Evolutionary conservation across 2,329 filamentous ascomycete species (phyloP).

Genomic region (Alternaria burnsii): DNA sequence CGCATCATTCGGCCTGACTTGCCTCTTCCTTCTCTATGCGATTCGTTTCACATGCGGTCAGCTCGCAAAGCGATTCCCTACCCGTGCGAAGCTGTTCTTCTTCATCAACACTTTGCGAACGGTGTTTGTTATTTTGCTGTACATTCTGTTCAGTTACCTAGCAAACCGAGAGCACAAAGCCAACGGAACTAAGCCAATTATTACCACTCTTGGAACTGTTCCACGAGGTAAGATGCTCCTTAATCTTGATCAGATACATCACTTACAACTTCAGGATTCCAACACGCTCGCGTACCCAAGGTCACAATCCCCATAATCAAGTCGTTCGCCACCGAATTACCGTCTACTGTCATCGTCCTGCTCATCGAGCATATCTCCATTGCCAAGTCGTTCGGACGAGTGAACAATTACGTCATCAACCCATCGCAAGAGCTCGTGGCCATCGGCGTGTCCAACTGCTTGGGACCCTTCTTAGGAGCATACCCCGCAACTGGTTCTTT

Average conservation of each 20-base stretch:
- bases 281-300: constrained; percentile 76
- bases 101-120: constrained; percentile 91
- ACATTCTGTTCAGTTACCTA: constrained; percentile 88
- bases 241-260: not conserved
- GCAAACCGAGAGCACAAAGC: constrained; percentile 68
- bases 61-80: constrained; percentile 73
- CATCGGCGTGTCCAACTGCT: constrained; percentile 87
- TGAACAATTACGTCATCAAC: constrained; percentile 98
- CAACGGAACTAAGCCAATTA: constrained; percentile 64
- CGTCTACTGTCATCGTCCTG: constrained; percentile 87
- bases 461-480: constrained; percentile 88
- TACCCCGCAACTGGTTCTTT: constrained; percentile 96
- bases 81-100: constrained; percentile 78
- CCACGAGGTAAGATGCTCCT: constrained; percentile 68
- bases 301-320: constrained; percentile 73
- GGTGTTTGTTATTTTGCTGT: constrained; percentile 89
- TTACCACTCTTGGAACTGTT: constrained; percentile 77
- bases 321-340: constrained; percentile 75
- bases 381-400: constrained; percentile 91
- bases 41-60: constrained; percentile 69
- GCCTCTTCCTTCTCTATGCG: constrained; percentile 78
- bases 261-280: constrained; percentile 63
- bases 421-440: constrained; percentile 96
- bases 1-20: constrained; percentile 85
- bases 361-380: constrained; percentile 98